Base-by-base conservation (phyloP, 75 land plant species). In the Picea sitchensis region DNA sequence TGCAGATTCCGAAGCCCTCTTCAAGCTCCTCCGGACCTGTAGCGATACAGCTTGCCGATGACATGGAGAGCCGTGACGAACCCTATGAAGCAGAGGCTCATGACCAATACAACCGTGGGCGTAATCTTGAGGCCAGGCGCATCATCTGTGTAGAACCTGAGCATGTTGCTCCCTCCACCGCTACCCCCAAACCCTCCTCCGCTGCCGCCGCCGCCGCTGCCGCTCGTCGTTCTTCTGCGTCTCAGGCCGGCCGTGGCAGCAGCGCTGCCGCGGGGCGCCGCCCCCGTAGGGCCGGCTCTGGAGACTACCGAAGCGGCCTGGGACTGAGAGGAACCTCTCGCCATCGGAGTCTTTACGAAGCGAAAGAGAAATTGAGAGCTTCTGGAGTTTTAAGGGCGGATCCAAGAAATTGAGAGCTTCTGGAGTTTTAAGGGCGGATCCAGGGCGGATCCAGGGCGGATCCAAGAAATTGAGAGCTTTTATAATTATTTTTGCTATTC, bases 51-150 rank as follows among this genome's bases (percentile, higher is more conserved):
- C 88, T 96, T 96, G 58, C 98, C 99, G 80, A 93, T 84, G 73
- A 96, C 99, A 81, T 96, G 99, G 73, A 96, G 98, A 5, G 89
- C 88, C 34, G 98, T 93, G 80, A 96, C 99, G 80, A 96, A 96
- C 36, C 92, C 98, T 86, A 96, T 96, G 90, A 96, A 96, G 86
- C 96, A 91, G 80, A 96, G 88, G 85, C 99, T 96, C 99, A 96
- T 96, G 76, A 96, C 96, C 73, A 96, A 92, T 65, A 96, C 99
- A 21, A 96, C 95, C 21, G 94, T 96, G 12, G 99, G 99, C 12
- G 95, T 87, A 83, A 96, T 96, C 88, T 93, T 96, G 30, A 96
- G 85, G 11, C 99, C 99, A 0, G 98, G 99, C 2, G 98, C 98
- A 64, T 96, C 99, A 69, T 96, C 99, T 20, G 99, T 96, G 91